These are phyloP conservation scores for Blastomyces emzantsi DNA, from an alignment of 2,329 filamentous ascomycete genomes.

Conservation along the genomic window DNA sequence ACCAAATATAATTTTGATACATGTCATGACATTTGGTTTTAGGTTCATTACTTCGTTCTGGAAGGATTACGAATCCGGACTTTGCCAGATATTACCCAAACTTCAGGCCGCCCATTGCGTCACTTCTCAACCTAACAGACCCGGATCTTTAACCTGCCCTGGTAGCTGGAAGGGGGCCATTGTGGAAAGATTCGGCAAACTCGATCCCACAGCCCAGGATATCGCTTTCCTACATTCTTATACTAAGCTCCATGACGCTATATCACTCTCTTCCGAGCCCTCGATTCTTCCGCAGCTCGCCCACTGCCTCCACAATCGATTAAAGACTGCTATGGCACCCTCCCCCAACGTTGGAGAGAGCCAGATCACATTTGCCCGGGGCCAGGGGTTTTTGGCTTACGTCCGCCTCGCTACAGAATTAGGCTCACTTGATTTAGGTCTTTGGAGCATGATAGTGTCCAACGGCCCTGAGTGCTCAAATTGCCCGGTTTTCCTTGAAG, in stretches of 20 bases:
- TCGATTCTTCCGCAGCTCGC: constrained; percentile 58
- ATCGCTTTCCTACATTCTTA: constrained; percentile 60
- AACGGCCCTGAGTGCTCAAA: constrained; percentile 59
- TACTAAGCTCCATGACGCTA: constrained; percentile 53
- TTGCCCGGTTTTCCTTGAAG: constrained; percentile 57
- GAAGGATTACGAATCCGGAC: constrained; percentile 56
- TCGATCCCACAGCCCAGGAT: constrained; percentile 43
- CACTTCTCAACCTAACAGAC: constrained; percentile 38
- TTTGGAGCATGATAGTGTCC: constrained; percentile 58
- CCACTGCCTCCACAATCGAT: constrained; percentile 55
- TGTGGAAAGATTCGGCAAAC: constrained; percentile 54
- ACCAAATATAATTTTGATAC: constrained; percentile 14
- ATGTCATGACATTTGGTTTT: constrained; percentile 16
- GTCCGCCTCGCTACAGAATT: constrained; percentile 54
- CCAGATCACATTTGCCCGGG: constrained; percentile 63
- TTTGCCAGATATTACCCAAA: constrained; percentile 59
- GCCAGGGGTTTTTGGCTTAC: constrained; percentile 65
- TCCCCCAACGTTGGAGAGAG: constrained; percentile 51
- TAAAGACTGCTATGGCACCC: constrained; percentile 56
- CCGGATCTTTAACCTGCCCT: constrained; percentile 35
- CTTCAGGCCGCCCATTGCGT: constrained; percentile 46
- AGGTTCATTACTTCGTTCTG: constrained; percentile 70
- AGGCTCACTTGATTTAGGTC: constrained; percentile 48
- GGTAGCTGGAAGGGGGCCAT: constrained; percentile 61
- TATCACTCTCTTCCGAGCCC: constrained; percentile 49